These are phyloP conservation scores for Candida dendrica DNA, from an alignment of 805 yeast species.

Conservation along the genomic window DNA sequence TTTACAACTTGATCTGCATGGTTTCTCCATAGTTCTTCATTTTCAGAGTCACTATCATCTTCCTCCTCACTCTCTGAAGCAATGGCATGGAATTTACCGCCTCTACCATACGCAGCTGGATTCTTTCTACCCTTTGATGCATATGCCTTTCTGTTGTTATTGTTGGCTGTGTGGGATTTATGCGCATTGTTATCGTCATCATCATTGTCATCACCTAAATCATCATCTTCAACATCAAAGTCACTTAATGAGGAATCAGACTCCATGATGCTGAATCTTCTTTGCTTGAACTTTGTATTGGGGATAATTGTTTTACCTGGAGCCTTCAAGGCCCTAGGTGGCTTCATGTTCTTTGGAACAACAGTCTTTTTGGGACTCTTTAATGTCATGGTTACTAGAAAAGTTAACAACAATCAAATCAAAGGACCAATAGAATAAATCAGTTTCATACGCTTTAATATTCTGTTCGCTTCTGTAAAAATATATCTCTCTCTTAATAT, in stretches of 20 bases:
- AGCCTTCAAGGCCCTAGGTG: slow-evolving; percentile 20
- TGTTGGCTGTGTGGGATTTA: background rate
- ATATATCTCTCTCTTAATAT: too few species aligned
- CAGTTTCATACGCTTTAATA: too few species aligned
- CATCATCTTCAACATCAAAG: slow-evolving; percentile 26
- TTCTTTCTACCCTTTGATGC: slow-evolving; percentile 17
- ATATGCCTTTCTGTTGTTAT: slow-evolving; percentile 13
- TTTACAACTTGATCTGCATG: slow-evolving; percentile 21
- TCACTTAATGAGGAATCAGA: slow-evolving; percentile 35
- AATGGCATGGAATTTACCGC: slow-evolving; percentile 23
- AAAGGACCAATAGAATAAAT: too few species aligned
- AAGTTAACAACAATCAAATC: too few species aligned
- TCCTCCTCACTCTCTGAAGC: slow-evolving; percentile 25
- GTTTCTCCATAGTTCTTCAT: slow-evolving; percentile 21
- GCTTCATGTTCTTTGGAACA: slow-evolving; percentile 19
- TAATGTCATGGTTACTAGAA: slow-evolving; percentile 15
- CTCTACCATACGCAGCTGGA: slow-evolving; percentile 22
- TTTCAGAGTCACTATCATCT: slow-evolving; percentile 13
- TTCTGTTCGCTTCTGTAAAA: too few species aligned
- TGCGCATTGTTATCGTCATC: slow-evolving; percentile 9
- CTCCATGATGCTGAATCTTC: slow-evolving; percentile 36
- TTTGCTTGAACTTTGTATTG: slow-evolving; percentile 22
- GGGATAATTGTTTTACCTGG: slow-evolving; percentile 21
- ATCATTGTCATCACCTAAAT: slow-evolving; percentile 7
- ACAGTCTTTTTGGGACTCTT: slow-evolving; percentile 23